Conservation (phyloP, 345 rosid genomes). For the Leavenworthia alabamica region DNA sequence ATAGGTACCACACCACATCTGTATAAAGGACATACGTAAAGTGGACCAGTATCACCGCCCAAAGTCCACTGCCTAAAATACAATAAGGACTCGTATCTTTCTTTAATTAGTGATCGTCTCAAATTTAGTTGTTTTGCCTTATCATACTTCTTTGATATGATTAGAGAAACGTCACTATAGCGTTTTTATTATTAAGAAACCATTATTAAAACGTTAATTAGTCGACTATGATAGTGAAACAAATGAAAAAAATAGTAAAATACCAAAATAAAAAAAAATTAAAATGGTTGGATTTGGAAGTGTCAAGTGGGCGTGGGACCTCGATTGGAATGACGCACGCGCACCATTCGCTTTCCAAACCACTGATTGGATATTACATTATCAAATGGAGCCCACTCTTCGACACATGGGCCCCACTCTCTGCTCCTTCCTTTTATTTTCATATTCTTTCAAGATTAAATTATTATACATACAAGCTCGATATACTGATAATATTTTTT, state of each 20-base stretch:
- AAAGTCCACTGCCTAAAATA: slow-evolving; percentile 1
- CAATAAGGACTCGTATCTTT: not conserved
- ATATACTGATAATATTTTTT: not conserved
- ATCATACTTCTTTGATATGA: not conserved
- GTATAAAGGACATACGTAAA: not conserved
- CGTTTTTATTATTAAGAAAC: too few relatives aligned
- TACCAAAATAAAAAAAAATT: not conserved
- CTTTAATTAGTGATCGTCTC: not conserved
- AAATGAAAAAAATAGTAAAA: not conserved
- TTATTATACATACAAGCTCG: slow-evolving; percentile 1
- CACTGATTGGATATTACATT: slow-evolving; percentile 25
- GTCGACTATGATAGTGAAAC: not conserved
- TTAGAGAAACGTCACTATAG: not conserved
- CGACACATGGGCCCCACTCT: slow-evolving; percentile 33
- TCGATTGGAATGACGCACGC: slow-evolving; percentile 27
- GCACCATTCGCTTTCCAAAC: slow-evolving; percentile 31
- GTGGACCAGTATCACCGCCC: slow-evolving; percentile 6
- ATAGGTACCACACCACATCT: not conserved
- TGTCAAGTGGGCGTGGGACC: slow-evolving; percentile 19
- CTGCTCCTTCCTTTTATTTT: slow-evolving; percentile 10
- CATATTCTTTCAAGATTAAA: not conserved
- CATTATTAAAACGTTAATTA: not conserved
- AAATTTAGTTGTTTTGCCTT: not conserved
- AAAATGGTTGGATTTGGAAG: slow-evolving; percentile 5
- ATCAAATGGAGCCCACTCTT: not conserved